These are phyloP conservation scores for Zygoascus bituminiphila DNA, from an alignment of 805 yeast genomes.

Conservation along the genomic window DNA sequence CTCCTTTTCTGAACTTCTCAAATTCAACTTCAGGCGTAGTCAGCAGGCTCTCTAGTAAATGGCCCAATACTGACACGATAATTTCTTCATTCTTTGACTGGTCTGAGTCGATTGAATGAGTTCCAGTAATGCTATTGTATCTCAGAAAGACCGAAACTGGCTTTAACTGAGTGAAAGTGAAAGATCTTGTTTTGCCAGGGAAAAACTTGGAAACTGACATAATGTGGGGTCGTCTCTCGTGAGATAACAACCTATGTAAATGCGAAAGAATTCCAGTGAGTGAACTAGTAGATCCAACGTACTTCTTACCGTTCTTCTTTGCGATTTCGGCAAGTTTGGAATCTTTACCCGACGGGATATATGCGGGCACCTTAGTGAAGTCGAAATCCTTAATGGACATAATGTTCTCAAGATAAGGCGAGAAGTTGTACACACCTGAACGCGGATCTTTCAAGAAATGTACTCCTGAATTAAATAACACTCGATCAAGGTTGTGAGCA, in stretches of 20 bases:
- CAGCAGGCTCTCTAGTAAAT: slow-evolving; percentile 65
- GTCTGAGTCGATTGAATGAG: slow-evolving; percentile 65
- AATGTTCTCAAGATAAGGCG: slow-evolving; percentile 49
- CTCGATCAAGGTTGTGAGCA: slow-evolving; percentile 60
- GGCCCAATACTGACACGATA: slow-evolving; percentile 67
- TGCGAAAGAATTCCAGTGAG: slow-evolving; percentile 72
- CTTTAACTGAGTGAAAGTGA: slow-evolving; percentile 38
- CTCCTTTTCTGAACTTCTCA: slow-evolving; percentile 30
- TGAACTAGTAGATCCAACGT: slow-evolving; percentile 78
- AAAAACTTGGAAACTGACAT: slow-evolving; percentile 38
- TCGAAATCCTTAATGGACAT: slow-evolving; percentile 60
- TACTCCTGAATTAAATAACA: slow-evolving; percentile 71
- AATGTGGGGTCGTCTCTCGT: slow-evolving; percentile 45
- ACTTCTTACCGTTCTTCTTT: slow-evolving; percentile 29
- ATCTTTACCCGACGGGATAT: slow-evolving; percentile 65
- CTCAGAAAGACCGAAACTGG: slow-evolving; percentile 55
- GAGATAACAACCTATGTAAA: slow-evolving; percentile 62
- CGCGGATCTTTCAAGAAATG: slow-evolving; percentile 75
- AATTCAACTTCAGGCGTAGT: slow-evolving; percentile 53
- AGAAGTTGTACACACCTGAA: slow-evolving; percentile 62
- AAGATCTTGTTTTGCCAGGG: slow-evolving; percentile 28
- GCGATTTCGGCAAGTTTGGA: slow-evolving; percentile 42
- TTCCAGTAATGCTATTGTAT: slow-evolving; percentile 32
- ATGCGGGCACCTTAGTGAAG: slow-evolving; percentile 46
- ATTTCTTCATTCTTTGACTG: slow-evolving; percentile 58